phyloP scores from a whole-genome alignment of 306 rosid species.

The Erythrophleum fordii region DNA sequence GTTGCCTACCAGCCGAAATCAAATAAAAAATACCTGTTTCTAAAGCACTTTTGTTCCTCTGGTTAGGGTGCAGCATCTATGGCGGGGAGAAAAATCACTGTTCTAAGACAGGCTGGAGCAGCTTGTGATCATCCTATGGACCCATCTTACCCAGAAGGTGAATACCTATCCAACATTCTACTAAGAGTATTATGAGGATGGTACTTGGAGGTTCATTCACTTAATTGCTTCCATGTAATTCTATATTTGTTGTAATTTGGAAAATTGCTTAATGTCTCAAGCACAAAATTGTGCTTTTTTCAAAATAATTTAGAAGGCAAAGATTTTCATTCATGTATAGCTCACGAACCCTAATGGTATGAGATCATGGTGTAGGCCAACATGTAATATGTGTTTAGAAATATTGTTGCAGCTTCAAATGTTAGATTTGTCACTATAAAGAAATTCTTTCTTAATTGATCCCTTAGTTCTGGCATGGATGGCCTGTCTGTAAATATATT shows the following conservation, averaged over 20 bases:
- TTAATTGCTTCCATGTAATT: conserved; percentile 6
- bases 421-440: background rate
- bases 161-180: conserved; percentile 73
- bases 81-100: conserved; percentile 73
- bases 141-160: conserved; percentile 89
- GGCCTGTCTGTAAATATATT: no score
- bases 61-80: conserved; percentile 75
- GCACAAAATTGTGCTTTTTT: background rate
- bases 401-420: background rate
- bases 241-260: conserved; percentile 2
- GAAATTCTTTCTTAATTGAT: background rate
- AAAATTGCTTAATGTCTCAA: conserved; percentile 8
- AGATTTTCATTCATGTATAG: background rate
- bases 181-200: conserved; percentile 62
- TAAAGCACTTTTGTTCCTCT: background rate
- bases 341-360: background rate
- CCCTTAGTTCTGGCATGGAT: background rate
- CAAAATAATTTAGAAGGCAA: background rate
- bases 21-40: background rate
- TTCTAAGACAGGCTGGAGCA: conserved; percentile 75
- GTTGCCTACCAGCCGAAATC: background rate
- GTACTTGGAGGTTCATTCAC: background rate
- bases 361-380: background rate
- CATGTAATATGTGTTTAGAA: background rate
- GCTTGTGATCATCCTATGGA: conserved; percentile 87